Evolutionary conservation across 345 rosid genomes (phyloP).

Genomic region (Eutrema japonicum): DNA sequence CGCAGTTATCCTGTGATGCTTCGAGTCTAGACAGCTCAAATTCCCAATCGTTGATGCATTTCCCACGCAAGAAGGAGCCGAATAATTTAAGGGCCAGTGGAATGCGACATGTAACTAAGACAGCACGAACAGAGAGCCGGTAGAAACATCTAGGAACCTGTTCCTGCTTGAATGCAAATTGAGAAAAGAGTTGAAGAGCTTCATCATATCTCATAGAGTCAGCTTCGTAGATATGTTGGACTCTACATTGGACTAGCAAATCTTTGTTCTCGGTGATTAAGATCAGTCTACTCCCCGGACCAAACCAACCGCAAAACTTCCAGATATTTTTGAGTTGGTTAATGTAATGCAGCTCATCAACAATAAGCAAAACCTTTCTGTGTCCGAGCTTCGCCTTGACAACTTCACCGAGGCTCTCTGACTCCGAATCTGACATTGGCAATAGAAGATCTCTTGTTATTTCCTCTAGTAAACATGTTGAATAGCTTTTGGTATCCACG

Average conservation of each 20-base stretch:
- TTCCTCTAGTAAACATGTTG: slow-evolving; percentile 18
- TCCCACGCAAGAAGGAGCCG: slow-evolving; percentile 28
- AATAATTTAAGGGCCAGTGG: slow-evolving; percentile 46
- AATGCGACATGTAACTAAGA: slow-evolving; percentile 19
- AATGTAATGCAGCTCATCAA: background rate
- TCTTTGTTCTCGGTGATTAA: slow-evolving; percentile 1
- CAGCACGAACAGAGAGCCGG: slow-evolving; percentile 6
- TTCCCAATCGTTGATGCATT: slow-evolving; percentile 31
- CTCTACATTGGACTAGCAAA: background rate
- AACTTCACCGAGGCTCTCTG: background rate
- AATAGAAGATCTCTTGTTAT: slow-evolving; percentile 4
- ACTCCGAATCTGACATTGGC: background rate
- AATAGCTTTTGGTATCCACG: background rate
- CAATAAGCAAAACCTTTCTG: slow-evolving; percentile 26
- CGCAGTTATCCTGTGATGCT: slow-evolving; percentile 11
- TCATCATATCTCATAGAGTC: slow-evolving; percentile 5
- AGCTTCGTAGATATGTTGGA: slow-evolving; percentile 5
- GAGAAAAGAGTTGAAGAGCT: slow-evolving; percentile 27
- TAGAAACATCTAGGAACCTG: slow-evolving; percentile 1
- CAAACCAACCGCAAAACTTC: background rate
- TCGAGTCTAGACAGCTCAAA: slow-evolving; percentile 17
- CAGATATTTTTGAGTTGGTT: background rate
- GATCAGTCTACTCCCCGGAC: slow-evolving; percentile 21
- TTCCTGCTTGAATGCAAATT: background rate
- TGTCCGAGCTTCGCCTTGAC: slow-evolving; percentile 28